A percentile compares a stretch with the other conserved stretches of the same genome.
Evolutionary conservation across 331 rosid species (phyloP).

Genomic region (Spiraea crenata): DNA sequence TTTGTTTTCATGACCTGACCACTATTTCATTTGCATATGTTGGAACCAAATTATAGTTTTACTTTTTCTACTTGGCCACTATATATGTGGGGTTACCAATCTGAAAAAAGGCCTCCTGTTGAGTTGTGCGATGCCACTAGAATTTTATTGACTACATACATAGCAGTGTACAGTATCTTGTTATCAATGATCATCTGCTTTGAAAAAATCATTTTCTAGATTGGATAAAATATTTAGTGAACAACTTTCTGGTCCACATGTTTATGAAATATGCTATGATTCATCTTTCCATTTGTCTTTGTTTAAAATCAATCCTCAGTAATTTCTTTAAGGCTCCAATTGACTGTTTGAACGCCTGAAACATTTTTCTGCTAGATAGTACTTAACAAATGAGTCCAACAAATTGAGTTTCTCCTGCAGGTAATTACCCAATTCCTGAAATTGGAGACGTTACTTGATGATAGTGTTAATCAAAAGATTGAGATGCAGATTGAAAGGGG

Average conservation of each 20-base stretch:
- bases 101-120: neutral
- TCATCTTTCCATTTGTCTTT: neutral
- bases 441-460: constrained; percentile 88
- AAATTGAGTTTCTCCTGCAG: constrained; percentile 43
- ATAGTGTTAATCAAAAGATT: constrained; percentile 65
- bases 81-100: neutral
- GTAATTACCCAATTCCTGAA: constrained; percentile 88
- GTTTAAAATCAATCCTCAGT: neutral
- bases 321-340: neutral
- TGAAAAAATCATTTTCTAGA: neutral
- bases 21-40: neutral
- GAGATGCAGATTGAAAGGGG: constrained; percentile 91
- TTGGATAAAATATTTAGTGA: neutral
- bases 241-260: neutral
- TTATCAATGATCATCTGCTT: neutral
- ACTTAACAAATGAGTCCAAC: constrained; percentile 9
- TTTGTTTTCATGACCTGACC: neutral
- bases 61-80: neutral
- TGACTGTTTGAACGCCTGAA: neutral
- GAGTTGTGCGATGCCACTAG: neutral
- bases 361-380: neutral
- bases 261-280: neutral
- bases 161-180: neutral
- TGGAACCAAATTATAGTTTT: neutral
- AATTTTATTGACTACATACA: neutral